Percentiles rank a stretch among this genome's conserved stretches.
These are phyloP conservation scores for Pseudogymnoascus sp. DNA, from an alignment of 2,329 filamentous ascomycete species.

Conservation along the genomic window DNA sequence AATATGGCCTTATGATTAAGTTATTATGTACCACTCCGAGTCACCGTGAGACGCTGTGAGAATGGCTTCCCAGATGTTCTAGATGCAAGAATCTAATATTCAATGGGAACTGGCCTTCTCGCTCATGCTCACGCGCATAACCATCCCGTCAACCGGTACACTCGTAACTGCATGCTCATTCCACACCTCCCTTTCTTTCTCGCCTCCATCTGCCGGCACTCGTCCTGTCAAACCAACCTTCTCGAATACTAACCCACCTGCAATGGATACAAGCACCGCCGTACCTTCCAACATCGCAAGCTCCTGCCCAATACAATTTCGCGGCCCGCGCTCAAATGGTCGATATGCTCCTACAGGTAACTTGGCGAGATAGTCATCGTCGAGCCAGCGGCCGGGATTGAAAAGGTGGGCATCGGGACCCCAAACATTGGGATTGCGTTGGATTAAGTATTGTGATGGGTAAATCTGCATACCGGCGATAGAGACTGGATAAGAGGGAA, in stretches of 20 bases:
- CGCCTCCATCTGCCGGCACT: not conserved
- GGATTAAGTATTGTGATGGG: conserved; percentile 9
- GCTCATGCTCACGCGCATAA: not conserved
- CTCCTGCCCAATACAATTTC: conserved; percentile 49
- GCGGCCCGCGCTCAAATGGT: conserved; percentile 44
- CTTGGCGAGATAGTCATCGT: not conserved
- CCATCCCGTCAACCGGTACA: not conserved
- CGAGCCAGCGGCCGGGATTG: conserved; percentile 22
- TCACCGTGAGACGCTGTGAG: too few species aligned
- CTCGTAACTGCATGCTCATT: not conserved
- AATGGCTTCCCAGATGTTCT: not conserved
- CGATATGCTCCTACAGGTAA: conserved; percentile 37
- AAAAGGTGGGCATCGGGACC: conserved; percentile 27
- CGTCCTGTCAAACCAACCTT: not conserved
- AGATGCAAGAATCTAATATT: not conserved
- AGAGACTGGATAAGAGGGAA: not conserved
- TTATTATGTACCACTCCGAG: too few species aligned
- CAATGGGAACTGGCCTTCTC: not conserved
- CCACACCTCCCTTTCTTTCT: not conserved
- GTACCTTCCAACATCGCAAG: conserved; percentile 41
- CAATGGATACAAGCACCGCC: conserved; percentile 37
- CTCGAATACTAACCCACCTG: conserved; percentile 40
- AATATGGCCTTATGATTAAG: too few species aligned
- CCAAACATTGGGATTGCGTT: conserved; percentile 15
- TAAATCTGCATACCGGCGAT: not conserved